Conservation (phyloP, 805 yeast species). For the Metschnikowia vanudenii region DNA sequence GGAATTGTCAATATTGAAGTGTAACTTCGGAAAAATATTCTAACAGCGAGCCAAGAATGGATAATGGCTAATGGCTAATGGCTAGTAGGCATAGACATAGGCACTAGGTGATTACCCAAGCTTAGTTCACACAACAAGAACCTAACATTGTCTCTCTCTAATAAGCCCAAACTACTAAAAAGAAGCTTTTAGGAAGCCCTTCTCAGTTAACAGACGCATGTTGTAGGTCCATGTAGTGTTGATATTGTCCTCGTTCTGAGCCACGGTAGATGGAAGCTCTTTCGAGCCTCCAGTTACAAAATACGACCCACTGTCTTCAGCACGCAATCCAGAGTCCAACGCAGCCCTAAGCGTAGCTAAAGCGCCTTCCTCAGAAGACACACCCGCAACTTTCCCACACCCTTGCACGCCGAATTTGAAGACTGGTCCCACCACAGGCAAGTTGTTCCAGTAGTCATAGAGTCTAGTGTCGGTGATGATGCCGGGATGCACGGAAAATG, state of each 20-base stretch:
- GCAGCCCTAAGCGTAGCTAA: slow-evolving; percentile 35
- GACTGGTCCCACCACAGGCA: slow-evolving; percentile 26
- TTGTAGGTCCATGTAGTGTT: slow-evolving; percentile 32
- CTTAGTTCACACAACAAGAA: too few relatives aligned
- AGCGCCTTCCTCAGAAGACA: slow-evolving; percentile 35
- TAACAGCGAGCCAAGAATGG: too few relatives aligned
- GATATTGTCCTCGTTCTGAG: slow-evolving; percentile 22
- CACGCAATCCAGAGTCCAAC: slow-evolving; percentile 26
- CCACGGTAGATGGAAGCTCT: slow-evolving; percentile 24
- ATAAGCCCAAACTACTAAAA: too few relatives aligned
- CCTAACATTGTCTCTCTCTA: too few relatives aligned
- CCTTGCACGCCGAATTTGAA: slow-evolving; percentile 18
- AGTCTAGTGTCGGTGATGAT: slow-evolving; percentile 34
- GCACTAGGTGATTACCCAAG: too few relatives aligned
- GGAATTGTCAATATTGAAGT: neutral
- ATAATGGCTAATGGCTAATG: too few relatives aligned
- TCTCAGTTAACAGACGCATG: slow-evolving; percentile 21
- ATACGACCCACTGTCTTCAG: slow-evolving; percentile 30
- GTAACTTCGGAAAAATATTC: neutral
- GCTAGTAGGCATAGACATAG: too few relatives aligned
- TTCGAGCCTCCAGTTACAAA: slow-evolving; percentile 33
- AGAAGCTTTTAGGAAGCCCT: slow-evolving; percentile 16
- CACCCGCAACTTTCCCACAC: slow-evolving; percentile 24
- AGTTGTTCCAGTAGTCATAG: slow-evolving; percentile 28
- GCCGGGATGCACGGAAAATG: slow-evolving; percentile 42